Conservation (phyloP, 2,329 filamentous ascomycete species). For the Xylaria sp. region DNA sequence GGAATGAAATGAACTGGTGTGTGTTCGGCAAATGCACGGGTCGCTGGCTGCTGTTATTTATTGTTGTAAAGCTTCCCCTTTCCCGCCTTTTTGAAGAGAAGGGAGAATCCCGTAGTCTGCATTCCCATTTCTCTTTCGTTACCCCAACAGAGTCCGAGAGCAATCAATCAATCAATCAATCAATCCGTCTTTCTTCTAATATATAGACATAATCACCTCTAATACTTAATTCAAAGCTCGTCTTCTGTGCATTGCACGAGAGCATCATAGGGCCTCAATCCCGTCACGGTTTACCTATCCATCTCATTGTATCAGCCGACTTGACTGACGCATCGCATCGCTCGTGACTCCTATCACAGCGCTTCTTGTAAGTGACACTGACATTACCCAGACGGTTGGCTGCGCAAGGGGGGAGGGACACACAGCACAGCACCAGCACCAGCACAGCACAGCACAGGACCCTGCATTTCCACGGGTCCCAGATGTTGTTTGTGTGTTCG, state of each 20-base stretch:
- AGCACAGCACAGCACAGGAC: too few relatives aligned
- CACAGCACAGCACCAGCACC: too few relatives aligned
- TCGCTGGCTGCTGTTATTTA: slow-evolving; percentile 15
- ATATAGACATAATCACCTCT: not conserved
- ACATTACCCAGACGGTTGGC: slow-evolving; percentile 10
- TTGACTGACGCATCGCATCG: too few relatives aligned
- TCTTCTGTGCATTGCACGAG: not conserved
- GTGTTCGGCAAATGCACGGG: slow-evolving; percentile 3
- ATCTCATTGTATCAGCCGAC: not conserved
- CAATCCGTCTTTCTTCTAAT: not conserved
- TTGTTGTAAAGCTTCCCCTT: slow-evolving; percentile 4
- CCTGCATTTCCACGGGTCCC: slow-evolving; percentile 27
- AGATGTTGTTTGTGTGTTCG: slow-evolving; percentile 8
- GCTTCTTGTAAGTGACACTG: not conserved
- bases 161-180: not conserved
- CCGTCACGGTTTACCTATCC: not conserved
- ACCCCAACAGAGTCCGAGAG: not conserved
- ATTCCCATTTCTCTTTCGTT: not conserved
- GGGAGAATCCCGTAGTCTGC: not conserved
- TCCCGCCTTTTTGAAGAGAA: not conserved
- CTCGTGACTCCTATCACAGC: not conserved
- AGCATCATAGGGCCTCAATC: not conserved
- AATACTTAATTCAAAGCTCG: not conserved
- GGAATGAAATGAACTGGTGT: slow-evolving; percentile 24
- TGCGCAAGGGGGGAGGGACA: slow-evolving; percentile 5